Evolutionary conservation across 1,284 basidiomycete genomes (phyloP), one percentile per base, ranked within the genome.

Genomic region (Marasmius oreades): DNA sequence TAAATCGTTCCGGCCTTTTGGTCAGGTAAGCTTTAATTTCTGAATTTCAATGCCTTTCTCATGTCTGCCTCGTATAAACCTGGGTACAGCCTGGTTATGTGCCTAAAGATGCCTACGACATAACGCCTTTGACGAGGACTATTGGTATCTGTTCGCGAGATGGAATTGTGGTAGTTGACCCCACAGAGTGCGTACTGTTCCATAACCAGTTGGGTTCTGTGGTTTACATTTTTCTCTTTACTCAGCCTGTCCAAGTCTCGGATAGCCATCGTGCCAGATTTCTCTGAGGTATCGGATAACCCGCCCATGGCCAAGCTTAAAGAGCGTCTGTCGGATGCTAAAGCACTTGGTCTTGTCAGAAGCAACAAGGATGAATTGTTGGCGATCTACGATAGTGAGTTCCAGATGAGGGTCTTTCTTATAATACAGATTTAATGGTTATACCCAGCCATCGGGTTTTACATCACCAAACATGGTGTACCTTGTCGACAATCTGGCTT

Each of bases 381-480:
- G 57, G 79, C 91, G 20, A 67, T 92, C 18, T 92, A 86, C 60
- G 86, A 92, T 59, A 78, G 89, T 88, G 57, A 62, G 84, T 67
- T 37, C 31, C 20, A 52, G 52, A 39, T 28, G 28, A 16, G 33
- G 31, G 55, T 22, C 6, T 11, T 45, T 48, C 10, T 28, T 8
- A 16, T n/a, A n/a, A 34, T 26, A 55, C 24, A 45, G 8, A 31
- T 24, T 23, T 37, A 7, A 28, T 52, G 23, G 18, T 53, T 24
- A 22, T 31, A 14, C 28, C 44, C 47, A 85, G 82, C 70, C 31
- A 67, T 90, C 37, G 90, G 88, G 12, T 89, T 82, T 63, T 92
- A 88, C 67, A 81, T 91, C 63, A 80, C 85, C 55, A 84, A 82
- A 55, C 77, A 84, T 61, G 90, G 90, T 5, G 66, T 73, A 3